phyloP scores from a whole-genome alignment of 176 grass and related monocot species.

The Raddia distichophylla region DNA sequence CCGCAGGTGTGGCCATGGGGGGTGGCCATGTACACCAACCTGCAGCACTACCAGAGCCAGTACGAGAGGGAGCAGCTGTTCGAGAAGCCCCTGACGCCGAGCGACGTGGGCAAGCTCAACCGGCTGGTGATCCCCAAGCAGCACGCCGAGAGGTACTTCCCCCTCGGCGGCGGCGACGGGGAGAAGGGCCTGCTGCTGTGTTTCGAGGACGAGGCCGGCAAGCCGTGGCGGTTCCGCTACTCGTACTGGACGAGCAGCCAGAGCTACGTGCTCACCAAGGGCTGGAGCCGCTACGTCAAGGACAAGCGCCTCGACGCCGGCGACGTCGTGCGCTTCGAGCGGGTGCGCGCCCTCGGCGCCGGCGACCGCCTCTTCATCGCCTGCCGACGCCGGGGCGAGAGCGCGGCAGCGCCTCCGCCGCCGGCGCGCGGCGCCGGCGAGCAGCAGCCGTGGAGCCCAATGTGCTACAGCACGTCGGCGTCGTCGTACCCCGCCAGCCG shows the following conservation, averaged over 20 bases:
- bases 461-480: constrained; percentile 59
- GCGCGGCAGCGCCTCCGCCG: not conserved
- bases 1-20: constrained; percentile 70
- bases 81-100: constrained; percentile 70
- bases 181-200: constrained; percentile 64
- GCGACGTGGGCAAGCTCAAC: constrained; percentile 84
- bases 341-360: constrained; percentile 42
- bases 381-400: constrained; percentile 58
- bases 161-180: constrained; percentile 30
- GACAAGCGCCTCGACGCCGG: constrained; percentile 72
- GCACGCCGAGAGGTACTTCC: constrained; percentile 84
- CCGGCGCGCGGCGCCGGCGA: constrained; percentile 31
- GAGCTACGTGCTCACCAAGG: constrained; percentile 87
- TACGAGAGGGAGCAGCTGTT: constrained; percentile 84
- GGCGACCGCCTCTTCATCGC: constrained; percentile 66
- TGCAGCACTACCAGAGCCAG: constrained; percentile 54
- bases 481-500: constrained; percentile 57
- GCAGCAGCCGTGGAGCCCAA: constrained; percentile 66
- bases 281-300: constrained; percentile 87
- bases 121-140: constrained; percentile 83
- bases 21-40: constrained; percentile 71
- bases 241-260: constrained; percentile 84
- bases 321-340: constrained; percentile 66
- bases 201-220: constrained; percentile 71
- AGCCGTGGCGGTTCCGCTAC: constrained; percentile 78